These are phyloP conservation scores for Colletotrichum liriopes DNA, from an alignment of 2,329 filamentous ascomycete species.

Conservation along the genomic window DNA sequence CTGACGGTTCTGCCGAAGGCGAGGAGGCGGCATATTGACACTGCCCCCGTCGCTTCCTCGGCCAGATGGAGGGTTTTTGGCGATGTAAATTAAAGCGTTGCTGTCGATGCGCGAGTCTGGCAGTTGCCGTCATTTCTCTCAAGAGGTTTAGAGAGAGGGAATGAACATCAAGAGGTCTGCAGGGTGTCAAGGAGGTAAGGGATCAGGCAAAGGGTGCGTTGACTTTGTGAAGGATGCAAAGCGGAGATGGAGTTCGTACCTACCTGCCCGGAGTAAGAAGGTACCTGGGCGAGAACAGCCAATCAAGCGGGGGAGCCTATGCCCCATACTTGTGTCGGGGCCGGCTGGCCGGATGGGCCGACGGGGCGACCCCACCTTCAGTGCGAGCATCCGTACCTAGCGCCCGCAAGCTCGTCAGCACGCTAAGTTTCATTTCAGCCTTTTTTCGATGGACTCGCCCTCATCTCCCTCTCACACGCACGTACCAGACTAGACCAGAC, in stretches of 20 bases:
- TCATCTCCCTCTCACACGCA: neutral
- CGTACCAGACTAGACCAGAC: neutral
- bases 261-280: too few relatives aligned
- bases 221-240: neutral
- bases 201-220: neutral
- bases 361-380: neutral
- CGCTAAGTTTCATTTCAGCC: neutral
- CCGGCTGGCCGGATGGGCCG: conserved; percentile 2
- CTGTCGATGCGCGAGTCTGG: neutral
- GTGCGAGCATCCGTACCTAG: neutral
- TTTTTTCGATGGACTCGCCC: conserved; percentile 3
- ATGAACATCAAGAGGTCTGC: neutral
- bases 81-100: neutral
- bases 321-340: neutral
- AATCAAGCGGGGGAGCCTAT: neutral
- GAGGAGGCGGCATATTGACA: conserved; percentile 39
- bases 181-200: neutral
- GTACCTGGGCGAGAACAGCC: neutral
- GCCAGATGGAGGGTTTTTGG: neutral
- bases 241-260: neutral
- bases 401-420: conserved; percentile 6
- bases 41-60: conserved; percentile 32
- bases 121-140: neutral
- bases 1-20: conserved; percentile 45
- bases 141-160: too few relatives aligned